phyloP scores from a whole-genome alignment of 1,284 basidiomycete species.

The Cryptococcus sp. region DNA sequence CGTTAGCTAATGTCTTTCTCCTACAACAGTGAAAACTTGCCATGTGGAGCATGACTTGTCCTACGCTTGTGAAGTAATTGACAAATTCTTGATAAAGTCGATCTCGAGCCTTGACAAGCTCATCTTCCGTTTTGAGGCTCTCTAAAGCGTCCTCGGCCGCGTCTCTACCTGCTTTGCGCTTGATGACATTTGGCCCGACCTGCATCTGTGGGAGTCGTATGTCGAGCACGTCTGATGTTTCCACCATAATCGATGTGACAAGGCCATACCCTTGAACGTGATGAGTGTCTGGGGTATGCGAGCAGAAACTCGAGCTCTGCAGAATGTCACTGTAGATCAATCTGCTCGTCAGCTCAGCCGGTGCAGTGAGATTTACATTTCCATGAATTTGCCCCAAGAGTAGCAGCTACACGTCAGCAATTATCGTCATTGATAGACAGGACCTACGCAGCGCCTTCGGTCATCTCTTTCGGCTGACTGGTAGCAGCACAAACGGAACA shows the following conservation, averaged over 20 bases:
- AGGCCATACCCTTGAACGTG: conserved; percentile 6
- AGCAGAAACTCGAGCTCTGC: conserved; percentile 14
- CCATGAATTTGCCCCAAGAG: conserved; percentile 33
- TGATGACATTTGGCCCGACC: conserved; percentile 33
- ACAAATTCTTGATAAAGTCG: too few relatives aligned
- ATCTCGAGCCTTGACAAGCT: too few relatives aligned
- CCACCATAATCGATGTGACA: conserved; percentile 9
- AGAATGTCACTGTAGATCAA: conserved; percentile 22
- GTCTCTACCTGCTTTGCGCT: conserved; percentile 24
- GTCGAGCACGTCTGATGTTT: conserved; percentile 19
- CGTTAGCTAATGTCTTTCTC: too few relatives aligned
- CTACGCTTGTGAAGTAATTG: too few relatives aligned
- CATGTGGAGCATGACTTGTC: too few relatives aligned
- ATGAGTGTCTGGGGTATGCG: conserved; percentile 5
- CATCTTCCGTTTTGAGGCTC: conserved; percentile 8
- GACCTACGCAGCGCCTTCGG: conserved; percentile 12
- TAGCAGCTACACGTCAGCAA: conserved; percentile 9
- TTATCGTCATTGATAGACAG: not conserved
- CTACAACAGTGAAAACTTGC: too few relatives aligned
- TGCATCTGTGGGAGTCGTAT: conserved; percentile 33
- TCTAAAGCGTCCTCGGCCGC: conserved; percentile 14
- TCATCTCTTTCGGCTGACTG: conserved; percentile 8
- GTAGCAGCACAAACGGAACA: conserved; percentile 17
- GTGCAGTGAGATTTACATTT: conserved; percentile 18
- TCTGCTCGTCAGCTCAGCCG: conserved; percentile 4